Percentiles rank a stretch among this genome's conserved stretches.
Evolutionary conservation across 306 rosid genomes (phyloP).

Genomic region (Ochetophila trinervis): DNA sequence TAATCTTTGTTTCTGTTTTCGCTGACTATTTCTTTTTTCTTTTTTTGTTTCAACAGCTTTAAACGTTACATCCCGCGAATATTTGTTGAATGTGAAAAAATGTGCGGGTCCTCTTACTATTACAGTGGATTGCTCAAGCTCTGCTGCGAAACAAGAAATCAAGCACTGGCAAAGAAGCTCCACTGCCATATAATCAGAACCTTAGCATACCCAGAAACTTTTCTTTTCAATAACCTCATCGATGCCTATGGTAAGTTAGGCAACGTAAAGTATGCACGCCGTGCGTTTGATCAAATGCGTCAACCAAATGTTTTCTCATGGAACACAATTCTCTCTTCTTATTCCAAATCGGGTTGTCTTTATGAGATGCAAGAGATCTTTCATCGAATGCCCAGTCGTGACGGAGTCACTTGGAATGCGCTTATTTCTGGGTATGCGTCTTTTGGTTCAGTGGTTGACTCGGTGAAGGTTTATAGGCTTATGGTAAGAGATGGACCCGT

Average conservation of each 20-base stretch:
- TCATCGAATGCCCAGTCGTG: conserved; percentile 49
- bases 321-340: conserved; percentile 64
- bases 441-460: conserved; percentile 30
- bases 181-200: conserved; percentile 59
- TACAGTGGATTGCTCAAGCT: conserved; percentile 62
- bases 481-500: conserved; percentile 48
- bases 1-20: too few species aligned
- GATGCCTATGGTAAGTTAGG: conserved; percentile 49
- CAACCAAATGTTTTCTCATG: conserved; percentile 62
- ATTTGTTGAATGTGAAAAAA: neutral
- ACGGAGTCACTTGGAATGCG: conserved; percentile 70
- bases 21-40: too few species aligned
- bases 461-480: conserved; percentile 56
- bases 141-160: conserved; percentile 45
- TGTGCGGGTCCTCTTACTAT: conserved; percentile 52
- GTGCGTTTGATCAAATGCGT: conserved; percentile 59
- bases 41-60: too few species aligned
- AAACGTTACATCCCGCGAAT: neutral
- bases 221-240: conserved; percentile 59
- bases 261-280: conserved; percentile 48
- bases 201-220: conserved; percentile 51
- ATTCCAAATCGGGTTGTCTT: conserved; percentile 49
- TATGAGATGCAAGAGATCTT: conserved; percentile 54
- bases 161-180: conserved; percentile 49
- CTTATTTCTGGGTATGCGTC: conserved; percentile 61